A percentile compares a stretch with the other conserved stretches of the same genome.
These are phyloP conservation scores for Fusarium sororula DNA, from an alignment of 2,329 filamentous ascomycete genomes.

Conservation along the genomic window DNA sequence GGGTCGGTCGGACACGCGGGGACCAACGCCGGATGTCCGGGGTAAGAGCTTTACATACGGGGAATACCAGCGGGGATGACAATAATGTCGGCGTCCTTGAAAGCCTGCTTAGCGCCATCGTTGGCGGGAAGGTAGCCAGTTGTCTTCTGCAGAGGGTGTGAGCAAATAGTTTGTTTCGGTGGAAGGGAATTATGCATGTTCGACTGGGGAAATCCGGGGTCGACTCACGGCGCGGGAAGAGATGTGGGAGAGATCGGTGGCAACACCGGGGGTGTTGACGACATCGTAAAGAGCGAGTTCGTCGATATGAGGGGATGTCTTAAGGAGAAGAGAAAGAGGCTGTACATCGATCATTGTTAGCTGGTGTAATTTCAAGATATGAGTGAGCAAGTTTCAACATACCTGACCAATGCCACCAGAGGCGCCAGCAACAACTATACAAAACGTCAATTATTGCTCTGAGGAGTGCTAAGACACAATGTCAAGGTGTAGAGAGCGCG, in stretches of 20 bases:
- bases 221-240: slow-evolving; percentile 79
- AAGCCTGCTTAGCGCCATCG: slow-evolving; percentile 81
- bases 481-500: neutral
- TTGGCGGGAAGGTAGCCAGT: slow-evolving; percentile 88
- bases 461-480: neutral
- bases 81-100: slow-evolving; percentile 94
- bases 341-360: slow-evolving; percentile 50
- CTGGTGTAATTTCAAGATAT: slow-evolving; percentile 16
- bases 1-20: slow-evolving; percentile 33
- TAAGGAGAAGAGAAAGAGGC: slow-evolving; percentile 96
- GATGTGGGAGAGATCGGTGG: slow-evolving; percentile 96
- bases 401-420: slow-evolving; percentile 99
- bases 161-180: slow-evolving; percentile 41
- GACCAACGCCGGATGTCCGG: slow-evolving; percentile 22
- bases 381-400: slow-evolving; percentile 42
- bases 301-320: slow-evolving; percentile 86
- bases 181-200: slow-evolving; percentile 31
- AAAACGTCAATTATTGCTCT: slow-evolving; percentile 11
- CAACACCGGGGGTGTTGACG: slow-evolving; percentile 96
- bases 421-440: slow-evolving; percentile 85
- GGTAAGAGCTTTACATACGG: slow-evolving; percentile 67
- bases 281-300: slow-evolving; percentile 99
- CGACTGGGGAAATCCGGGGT: slow-evolving; percentile 23
- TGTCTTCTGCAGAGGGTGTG: slow-evolving; percentile 70
- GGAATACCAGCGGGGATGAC: slow-evolving; percentile 98